Evolutionary conservation across 2,329 filamentous ascomycete species (phyloP).

Genomic region (Aschersonia sp.): DNA sequence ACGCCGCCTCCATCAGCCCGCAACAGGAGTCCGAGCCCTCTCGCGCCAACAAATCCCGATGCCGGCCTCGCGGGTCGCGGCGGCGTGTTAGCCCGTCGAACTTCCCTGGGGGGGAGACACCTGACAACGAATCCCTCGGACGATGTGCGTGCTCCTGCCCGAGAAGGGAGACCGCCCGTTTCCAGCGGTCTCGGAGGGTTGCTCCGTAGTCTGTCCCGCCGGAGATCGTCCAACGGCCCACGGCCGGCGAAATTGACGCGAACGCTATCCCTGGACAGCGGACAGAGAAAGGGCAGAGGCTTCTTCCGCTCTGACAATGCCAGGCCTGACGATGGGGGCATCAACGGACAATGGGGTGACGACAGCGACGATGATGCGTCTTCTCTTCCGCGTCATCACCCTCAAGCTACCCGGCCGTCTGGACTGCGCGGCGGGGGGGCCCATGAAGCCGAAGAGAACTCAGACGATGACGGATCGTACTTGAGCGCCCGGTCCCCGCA

Average conservation of each 20-base stretch:
- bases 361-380: slow-evolving; percentile 25
- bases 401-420: slow-evolving; percentile 10
- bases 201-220: slow-evolving; percentile 28
- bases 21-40: slow-evolving; percentile 25
- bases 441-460: slow-evolving; percentile 29
- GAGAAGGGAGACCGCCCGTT: slow-evolving; percentile 32
- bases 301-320: slow-evolving; percentile 26
- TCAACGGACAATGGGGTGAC: slow-evolving; percentile 38
- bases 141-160: slow-evolving; percentile 18
- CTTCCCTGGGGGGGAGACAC: slow-evolving; percentile 16
- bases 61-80: slow-evolving; percentile 9
- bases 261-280: slow-evolving; percentile 46
- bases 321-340: slow-evolving; percentile 32
- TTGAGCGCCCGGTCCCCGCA: slow-evolving; percentile 31
- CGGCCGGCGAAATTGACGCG: slow-evolving; percentile 31
- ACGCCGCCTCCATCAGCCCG: slow-evolving; percentile 43
- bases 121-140: slow-evolving; percentile 22
- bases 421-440: slow-evolving; percentile 26
- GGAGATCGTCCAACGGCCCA: slow-evolving; percentile 19
- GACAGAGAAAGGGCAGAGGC: slow-evolving; percentile 28
- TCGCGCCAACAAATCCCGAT: slow-evolving; percentile 6
- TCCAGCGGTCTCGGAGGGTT: slow-evolving; percentile 28
- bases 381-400: slow-evolving; percentile 6
- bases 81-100: slow-evolving; percentile 28
- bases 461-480: slow-evolving; percentile 39